Base-by-base conservation (phyloP, 495 filamentous ascomycete genomes). In the Aspergillus hancockii region DNA sequence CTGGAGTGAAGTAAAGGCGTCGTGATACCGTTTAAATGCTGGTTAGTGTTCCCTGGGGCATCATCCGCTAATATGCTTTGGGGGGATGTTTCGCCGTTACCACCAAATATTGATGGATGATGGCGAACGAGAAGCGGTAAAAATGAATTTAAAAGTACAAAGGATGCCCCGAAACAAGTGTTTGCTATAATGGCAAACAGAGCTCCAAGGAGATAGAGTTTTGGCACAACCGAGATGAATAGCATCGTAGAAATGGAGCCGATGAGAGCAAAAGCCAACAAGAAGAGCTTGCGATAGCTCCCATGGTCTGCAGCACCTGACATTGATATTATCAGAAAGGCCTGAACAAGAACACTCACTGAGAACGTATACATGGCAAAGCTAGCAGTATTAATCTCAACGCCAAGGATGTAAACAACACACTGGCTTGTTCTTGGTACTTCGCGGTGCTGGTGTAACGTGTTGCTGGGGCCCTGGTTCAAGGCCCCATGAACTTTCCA, bases 311-410 rank as follows among this genome's bases (percentile, higher is more conserved):
- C 94, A 43, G 94, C 94, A 32, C 90, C 94, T 59, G 89, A 93
- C 83, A 98, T 96, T 56, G 91, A 95, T 58, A 98, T 89, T 30
- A 98, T 95, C 34, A 98, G 72, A 21, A 97, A 72, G 9, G 92
- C 87, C 73, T 98, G 94, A 32, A 97, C 67, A 9, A 97, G 69
- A 2, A 98, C 94, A 73, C 90, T 94, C 58, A 96, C 72, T 49
- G 91, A 95, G 73, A 98, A 98, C 5, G 91, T 96, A 76, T 98
- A 98, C 89, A 98, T 92, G 58, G 95, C 94, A 72, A 97, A 97
- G 75, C 90, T 95, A 18, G 94, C 93, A 10, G 94, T 97, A 74
- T 97, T 97, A 68, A 98, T 87, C 63, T 96, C 89, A 54, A 85
- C 72, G 6, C 94, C 94, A 46, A 96, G 73, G 9, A 98, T 73